phyloP scores from a whole-genome alignment of 257 asterid genomes.

The Striga asiatica region DNA sequence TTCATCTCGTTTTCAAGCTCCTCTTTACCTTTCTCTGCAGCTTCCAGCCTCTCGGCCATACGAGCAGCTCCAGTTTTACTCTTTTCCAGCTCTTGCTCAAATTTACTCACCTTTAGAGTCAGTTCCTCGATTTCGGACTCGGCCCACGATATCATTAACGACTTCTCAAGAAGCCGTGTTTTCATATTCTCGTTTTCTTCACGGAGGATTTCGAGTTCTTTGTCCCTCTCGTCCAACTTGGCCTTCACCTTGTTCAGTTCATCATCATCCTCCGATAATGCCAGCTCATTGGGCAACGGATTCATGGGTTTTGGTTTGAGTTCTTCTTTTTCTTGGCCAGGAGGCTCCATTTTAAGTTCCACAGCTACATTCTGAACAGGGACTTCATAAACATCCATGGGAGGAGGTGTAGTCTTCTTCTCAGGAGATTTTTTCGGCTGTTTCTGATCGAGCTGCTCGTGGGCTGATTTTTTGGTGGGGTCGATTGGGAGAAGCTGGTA shows the following conservation, averaged over 20 bases:
- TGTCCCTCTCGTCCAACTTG: conserved; percentile 47
- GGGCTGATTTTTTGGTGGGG: conserved; percentile 56
- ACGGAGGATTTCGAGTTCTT: conserved; percentile 23
- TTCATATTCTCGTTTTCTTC: conserved; percentile 43
- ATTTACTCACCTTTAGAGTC: conserved; percentile 24
- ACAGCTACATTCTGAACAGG: too few relatives aligned
- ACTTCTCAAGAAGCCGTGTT: conserved; percentile 34
- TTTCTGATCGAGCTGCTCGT: conserved; percentile 52
- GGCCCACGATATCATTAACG: conserved; percentile 25
- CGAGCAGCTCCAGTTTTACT: conserved; percentile 24
- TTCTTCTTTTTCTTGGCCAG: too few relatives aligned
- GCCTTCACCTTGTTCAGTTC: conserved; percentile 30
- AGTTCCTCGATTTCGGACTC: conserved; percentile 34
- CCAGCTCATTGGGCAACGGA: too few relatives aligned
- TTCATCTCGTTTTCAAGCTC: conserved; percentile 75
- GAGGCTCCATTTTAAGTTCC: conserved; percentile 23
- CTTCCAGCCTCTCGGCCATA: conserved; percentile 39
- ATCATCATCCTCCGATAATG: too few relatives aligned
- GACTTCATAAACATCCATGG: too few relatives aligned
- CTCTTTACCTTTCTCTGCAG: conserved; percentile 39
- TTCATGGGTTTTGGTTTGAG: too few relatives aligned
- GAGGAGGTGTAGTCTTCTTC: too few relatives aligned
- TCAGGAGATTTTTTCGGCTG: too few relatives aligned
- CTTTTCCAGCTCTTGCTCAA: conserved; percentile 47
- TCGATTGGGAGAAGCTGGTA: conserved; percentile 58